Evolutionary conservation across 2,329 filamentous ascomycete genomes (phyloP), one percentile per base, ranked within the genome.

Genomic region (Fusarium sp.): DNA sequence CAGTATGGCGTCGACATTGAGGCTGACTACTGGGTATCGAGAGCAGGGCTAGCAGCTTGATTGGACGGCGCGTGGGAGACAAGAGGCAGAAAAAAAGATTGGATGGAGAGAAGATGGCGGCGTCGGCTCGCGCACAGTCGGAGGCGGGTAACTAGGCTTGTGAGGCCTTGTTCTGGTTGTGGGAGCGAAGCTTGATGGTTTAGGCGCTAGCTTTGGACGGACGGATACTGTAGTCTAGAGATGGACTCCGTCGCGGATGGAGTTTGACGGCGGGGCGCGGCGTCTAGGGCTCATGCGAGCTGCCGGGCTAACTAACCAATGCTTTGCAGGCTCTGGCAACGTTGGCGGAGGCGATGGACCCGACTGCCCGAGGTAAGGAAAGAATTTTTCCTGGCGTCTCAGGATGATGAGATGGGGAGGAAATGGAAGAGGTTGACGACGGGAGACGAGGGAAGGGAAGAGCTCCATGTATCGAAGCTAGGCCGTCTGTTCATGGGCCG

Each of bases 1-100:
- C 89, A 90, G 83, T 90, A 91, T 42, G 87, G 86, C 67, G 86
- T 76, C 62, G 86, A 82, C 85, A 87, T 88, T 80, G 79, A 77
- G 77, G 70, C 69, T 74, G 73, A 70, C 57, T 53, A 66, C 68
- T 69, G 64, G 67, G 69, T 53, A 75, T 66, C 46, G 65, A 29
- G 46, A 8, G 9, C 46, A 53, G 46, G 46, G 46, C 46, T 53
- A 53, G 72, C 53, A 44, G 59, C 73, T 71, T 77, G 79, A 78
- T 81, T 78, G 79, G 78, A 72, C 66, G 59, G 66, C 53, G 62
- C 49, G 65, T 42, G 53, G 66, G 61, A 35, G 64, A 62, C 66
- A 64, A 33, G 64, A 44, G 62, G 66, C 46, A 53, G 46, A 53
- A 31, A 53, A 53, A 53, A 53, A 62, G 73, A 66, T 46, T 46